These are phyloP conservation scores for Physcomitrium patens DNA, from an alignment of 225 moss, liverwort and hornwort species.

Conservation along the genomic window DNA sequence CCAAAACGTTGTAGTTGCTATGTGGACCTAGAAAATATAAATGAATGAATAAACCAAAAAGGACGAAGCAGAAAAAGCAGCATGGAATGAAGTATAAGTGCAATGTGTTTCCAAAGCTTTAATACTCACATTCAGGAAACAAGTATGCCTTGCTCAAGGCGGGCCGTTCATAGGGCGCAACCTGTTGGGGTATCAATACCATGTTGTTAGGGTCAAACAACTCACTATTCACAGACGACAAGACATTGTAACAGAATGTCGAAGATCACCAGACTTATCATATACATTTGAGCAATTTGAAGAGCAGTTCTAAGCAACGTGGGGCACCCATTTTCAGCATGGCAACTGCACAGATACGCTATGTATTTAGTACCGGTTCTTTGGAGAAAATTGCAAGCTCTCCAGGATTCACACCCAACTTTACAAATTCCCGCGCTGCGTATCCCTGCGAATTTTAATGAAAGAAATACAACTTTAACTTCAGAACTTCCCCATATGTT, in stretches of 20 bases:
- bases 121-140: slow-evolving; percentile 56
- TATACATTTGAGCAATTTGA: too few species aligned
- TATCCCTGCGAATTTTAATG: slow-evolving; percentile 45
- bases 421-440: slow-evolving; percentile 62
- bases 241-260: neutral
- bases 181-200: slow-evolving; percentile 31
- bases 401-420: slow-evolving; percentile 52
- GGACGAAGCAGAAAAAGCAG: too few species aligned
- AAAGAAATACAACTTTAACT: neutral
- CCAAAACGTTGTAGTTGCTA: neutral
- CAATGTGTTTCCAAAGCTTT: neutral
- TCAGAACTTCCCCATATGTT: neutral
- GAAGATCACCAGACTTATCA: neutral
- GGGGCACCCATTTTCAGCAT: neutral
- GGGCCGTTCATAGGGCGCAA: slow-evolving; percentile 58
- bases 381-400: slow-evolving; percentile 59
- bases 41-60: neutral
- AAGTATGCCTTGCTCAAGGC: slow-evolving; percentile 65
- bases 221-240: neutral
- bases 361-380: slow-evolving; percentile 42
- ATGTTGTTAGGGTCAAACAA: slow-evolving; percentile 17
- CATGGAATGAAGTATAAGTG: neutral
- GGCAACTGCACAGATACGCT: neutral
- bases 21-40: neutral
- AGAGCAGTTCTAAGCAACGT: neutral